These are phyloP conservation scores for Papiliotrema fonsecae DNA, from an alignment of 1,284 basidiomycete species.

Conservation along the genomic window DNA sequence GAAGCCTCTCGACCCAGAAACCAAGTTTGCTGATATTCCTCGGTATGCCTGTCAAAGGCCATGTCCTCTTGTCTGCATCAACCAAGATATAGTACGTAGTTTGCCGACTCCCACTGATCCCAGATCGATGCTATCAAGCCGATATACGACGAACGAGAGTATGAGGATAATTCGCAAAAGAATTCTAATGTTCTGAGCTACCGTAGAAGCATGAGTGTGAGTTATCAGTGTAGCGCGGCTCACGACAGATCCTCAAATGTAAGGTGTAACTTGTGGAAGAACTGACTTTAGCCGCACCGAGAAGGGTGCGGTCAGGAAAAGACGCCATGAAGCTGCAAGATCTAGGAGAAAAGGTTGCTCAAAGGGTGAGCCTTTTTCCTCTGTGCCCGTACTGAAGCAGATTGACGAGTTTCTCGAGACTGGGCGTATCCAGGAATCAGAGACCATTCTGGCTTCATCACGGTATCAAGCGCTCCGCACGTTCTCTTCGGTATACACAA, in stretches of 20 bases:
- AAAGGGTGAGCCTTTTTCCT: constrained; percentile 24
- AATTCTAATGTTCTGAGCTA: constrained; percentile 47
- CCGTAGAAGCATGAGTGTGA: constrained; percentile 43
- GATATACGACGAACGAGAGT: constrained; percentile 44
- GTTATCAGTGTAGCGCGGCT: constrained; percentile 7
- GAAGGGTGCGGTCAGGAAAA: constrained; percentile 36
- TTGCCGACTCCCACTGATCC: not conserved
- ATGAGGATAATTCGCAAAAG: constrained; percentile 41
- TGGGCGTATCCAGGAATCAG: constrained; percentile 34
- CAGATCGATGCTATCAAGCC: constrained; percentile 48
- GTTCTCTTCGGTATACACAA: constrained; percentile 43
- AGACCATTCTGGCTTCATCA: constrained; percentile 28
- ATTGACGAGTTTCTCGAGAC: constrained; percentile 45
- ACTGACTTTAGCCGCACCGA: constrained; percentile 31
- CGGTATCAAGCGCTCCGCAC: constrained; percentile 31
- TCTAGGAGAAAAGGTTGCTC: constrained; percentile 43
- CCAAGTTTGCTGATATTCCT: constrained; percentile 35
- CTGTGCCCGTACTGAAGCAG: constrained; percentile 13
- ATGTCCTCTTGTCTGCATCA: constrained; percentile 39
- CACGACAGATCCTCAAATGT: constrained; percentile 37
- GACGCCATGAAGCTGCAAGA: constrained; percentile 42
- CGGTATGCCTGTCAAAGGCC: constrained; percentile 30
- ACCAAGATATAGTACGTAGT: constrained; percentile 45
- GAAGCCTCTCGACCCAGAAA: constrained; percentile 22
- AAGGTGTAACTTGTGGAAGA: constrained; percentile 4